Evolutionary conservation across 148 eudicot genomes (phyloP).

Genomic region (Fagopyrum esculentum): DNA sequence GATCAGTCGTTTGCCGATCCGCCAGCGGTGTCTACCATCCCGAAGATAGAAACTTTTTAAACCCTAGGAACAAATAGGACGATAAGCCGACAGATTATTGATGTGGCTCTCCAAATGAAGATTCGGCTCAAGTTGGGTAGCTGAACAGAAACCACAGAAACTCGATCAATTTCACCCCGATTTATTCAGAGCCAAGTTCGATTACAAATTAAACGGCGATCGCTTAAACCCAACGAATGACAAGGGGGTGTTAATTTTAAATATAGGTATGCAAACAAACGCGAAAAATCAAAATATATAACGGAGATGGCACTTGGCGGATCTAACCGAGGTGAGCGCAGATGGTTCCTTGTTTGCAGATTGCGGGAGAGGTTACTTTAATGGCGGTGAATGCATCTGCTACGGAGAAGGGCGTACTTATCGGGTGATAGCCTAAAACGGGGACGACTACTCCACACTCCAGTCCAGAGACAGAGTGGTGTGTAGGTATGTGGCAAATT

Average conservation of each 20-base stretch:
- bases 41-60: constrained; percentile 11
- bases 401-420: constrained; percentile 16
- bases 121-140: neutral
- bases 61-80: constrained; percentile 15
- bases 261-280: neutral
- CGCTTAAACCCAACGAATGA: neutral
- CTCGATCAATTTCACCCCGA: neutral
- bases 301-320: neutral
- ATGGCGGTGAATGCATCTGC: constrained; percentile 27
- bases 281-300: neutral
- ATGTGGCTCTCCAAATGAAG: neutral
- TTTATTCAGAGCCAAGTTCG: neutral
- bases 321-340: neutral
- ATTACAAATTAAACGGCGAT: neutral
- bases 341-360: neutral
- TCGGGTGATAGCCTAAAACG: constrained; percentile 19
- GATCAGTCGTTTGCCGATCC: constrained; percentile 44
- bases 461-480: neutral
- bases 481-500: neutral
- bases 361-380: neutral
- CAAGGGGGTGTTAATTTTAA: neutral
- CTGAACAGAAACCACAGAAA: constrained; percentile 6
- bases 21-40: constrained; percentile 16
- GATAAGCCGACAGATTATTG: neutral
- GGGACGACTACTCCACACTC: neutral